A percentile compares a stretch with the other conserved stretches of the same genome.
These are phyloP conservation scores for Knufia fluminis DNA, from an alignment of 2,329 filamentous ascomycete genomes.

Conservation along the genomic window DNA sequence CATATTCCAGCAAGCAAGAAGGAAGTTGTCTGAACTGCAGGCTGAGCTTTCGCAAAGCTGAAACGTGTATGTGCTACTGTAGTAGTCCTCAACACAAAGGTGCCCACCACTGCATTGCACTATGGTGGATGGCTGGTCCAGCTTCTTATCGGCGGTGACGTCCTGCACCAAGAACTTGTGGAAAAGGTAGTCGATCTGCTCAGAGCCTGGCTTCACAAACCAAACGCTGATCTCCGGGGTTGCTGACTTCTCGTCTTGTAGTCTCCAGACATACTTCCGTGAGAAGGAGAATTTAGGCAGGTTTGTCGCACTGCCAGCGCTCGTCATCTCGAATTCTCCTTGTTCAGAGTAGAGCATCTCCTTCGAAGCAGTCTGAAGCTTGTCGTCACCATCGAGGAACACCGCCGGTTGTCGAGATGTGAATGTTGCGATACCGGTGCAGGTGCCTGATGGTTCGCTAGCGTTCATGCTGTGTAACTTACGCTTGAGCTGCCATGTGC, in stretches of 20 bases:
- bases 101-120: slow-evolving; percentile 32
- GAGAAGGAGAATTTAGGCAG: slow-evolving; percentile 20
- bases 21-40: slow-evolving; percentile 23
- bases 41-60: slow-evolving; percentile 24
- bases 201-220: slow-evolving; percentile 34
- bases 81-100: slow-evolving; percentile 39
- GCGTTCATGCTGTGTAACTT: slow-evolving; percentile 34
- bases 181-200: slow-evolving; percentile 36
- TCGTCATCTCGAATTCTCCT: slow-evolving; percentile 30
- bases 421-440: slow-evolving; percentile 34
- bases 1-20: slow-evolving; percentile 30
- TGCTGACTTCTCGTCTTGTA: slow-evolving; percentile 18
- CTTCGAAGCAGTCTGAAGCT: slow-evolving; percentile 21
- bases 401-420: slow-evolving; percentile 22
- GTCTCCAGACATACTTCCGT: slow-evolving; percentile 38
- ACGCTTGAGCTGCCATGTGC: slow-evolving; percentile 31
- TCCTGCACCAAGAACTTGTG: slow-evolving; percentile 33
- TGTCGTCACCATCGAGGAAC: slow-evolving; percentile 18
- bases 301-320: slow-evolving; percentile 26
- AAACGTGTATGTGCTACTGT: slow-evolving; percentile 37
- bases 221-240: slow-evolving; percentile 31
- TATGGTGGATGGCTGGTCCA: slow-evolving; percentile 15
- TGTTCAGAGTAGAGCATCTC: slow-evolving; percentile 35
- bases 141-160: slow-evolving; percentile 13
- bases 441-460: slow-evolving; percentile 33